A percentile compares a stretch with the other conserved stretches of the same genome.
Conservation (phyloP, 768 basidiomycete genomes). For the Mycena metata region DNA sequence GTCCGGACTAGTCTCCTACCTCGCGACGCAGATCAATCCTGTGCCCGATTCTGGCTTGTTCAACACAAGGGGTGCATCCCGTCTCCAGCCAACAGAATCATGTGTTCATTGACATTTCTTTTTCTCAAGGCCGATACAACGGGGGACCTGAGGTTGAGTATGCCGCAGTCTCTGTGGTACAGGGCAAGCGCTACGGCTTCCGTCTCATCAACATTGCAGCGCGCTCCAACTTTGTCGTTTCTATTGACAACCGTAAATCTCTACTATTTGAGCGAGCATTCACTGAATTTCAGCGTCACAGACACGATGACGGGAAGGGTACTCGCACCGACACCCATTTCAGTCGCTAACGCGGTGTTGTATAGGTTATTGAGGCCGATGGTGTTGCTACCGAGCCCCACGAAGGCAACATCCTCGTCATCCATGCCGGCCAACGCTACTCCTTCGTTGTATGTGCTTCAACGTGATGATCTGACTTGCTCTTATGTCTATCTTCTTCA, state of each 20-base stretch:
- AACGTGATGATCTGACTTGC: neutral
- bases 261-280: neutral
- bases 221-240: conserved; percentile 49
- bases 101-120: conserved; percentile 41
- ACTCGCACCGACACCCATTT: neutral
- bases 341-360: neutral
- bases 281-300: neutral
- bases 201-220: conserved; percentile 55
- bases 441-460: conserved; percentile 49
- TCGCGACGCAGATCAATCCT: conserved; percentile 15
- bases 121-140: conserved; percentile 52
- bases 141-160: conserved; percentile 48
- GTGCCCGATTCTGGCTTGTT: conserved; percentile 24
- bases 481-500: conserved; percentile 21
- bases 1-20: neutral
- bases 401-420: conserved; percentile 21
- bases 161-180: conserved; percentile 48
- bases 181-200: conserved; percentile 55
- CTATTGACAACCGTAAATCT: conserved; percentile 38
- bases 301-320: conserved; percentile 16
- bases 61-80: conserved; percentile 17
- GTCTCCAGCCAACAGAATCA: conserved; percentile 23
- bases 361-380: conserved; percentile 26
- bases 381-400: conserved; percentile 13
- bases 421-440: conserved; percentile 66